Percentiles rank a stretch among this genome's conserved stretches.
phyloP scores from a whole-genome alignment of 768 basidiomycete species.

The Russula sp. region DNA sequence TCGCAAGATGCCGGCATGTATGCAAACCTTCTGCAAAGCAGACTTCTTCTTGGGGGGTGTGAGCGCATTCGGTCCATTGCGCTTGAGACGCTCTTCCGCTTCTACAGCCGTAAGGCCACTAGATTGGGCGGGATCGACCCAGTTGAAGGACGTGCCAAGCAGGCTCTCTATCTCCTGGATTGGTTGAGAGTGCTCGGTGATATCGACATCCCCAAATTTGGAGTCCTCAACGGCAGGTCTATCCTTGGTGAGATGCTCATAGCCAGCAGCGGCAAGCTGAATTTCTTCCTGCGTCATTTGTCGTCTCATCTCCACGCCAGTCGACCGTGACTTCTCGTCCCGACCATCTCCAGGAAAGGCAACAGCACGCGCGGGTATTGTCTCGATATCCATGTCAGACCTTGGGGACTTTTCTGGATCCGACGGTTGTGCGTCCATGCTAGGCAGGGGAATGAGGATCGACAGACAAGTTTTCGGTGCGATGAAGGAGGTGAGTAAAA shows the following conservation, averaged over 20 bases:
- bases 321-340: slow-evolving; percentile 39
- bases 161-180: slow-evolving; percentile 37
- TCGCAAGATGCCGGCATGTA: background rate
- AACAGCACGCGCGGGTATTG: slow-evolving; percentile 39
- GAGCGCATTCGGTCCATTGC: slow-evolving; percentile 56
- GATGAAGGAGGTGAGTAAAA: slow-evolving; percentile 2
- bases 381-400: slow-evolving; percentile 31
- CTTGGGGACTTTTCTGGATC: slow-evolving; percentile 16
- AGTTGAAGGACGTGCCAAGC: slow-evolving; percentile 46
- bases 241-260: slow-evolving; percentile 51
- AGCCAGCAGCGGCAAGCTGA: slow-evolving; percentile 62
- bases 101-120: slow-evolving; percentile 48
- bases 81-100: slow-evolving; percentile 46
- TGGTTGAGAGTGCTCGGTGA: slow-evolving; percentile 48
- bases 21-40: slow-evolving; percentile 51
- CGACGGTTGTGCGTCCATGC: slow-evolving; percentile 10
- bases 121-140: slow-evolving; percentile 46
- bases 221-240: slow-evolving; percentile 33
- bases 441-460: background rate
- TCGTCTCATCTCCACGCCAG: slow-evolving; percentile 54
- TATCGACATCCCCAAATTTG: slow-evolving; percentile 44
- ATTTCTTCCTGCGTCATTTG: slow-evolving; percentile 62
- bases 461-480: background rate
- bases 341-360: slow-evolving; percentile 40
- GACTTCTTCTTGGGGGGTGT: slow-evolving; percentile 66